Evolutionary conservation across 2,329 filamentous ascomycete genomes (phyloP), one percentile per base, ranked within the genome.

Genomic region (Sporothrix phasma): DNA sequence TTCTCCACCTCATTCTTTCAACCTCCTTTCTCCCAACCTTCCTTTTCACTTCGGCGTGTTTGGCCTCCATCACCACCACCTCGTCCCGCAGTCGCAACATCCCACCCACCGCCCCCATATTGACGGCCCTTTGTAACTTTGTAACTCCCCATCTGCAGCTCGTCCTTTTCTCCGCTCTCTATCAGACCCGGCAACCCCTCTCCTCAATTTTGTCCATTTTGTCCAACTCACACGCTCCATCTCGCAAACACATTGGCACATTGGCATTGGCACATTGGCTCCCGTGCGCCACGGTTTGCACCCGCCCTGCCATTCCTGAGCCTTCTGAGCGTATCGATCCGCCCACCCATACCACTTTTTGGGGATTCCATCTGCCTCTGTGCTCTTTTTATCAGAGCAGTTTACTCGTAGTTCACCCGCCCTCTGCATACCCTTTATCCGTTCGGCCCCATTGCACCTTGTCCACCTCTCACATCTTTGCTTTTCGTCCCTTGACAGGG

Each of bases 151-250:
- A 61, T 47, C 58, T n/a, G 58, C 41, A 22, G 29, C 41, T 37
- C 34, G 17, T 24, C n/a, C 34, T n/a, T 29, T 53, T 45, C 49
- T 53, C 51, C 47, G 46, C 31, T 39, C 62, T 22, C 49, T 41
- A 31, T 34, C 37, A 34, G n/a, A 29, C 34, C 41, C 41, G 34
- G 10, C 26, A 39, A 47, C 10, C 58, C 11, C 17, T 43, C n/a
- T 39, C 31, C 15, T n/a, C 24, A 31, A 17, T 43, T 43, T 43
- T 13, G 34, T 26, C 34, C 24, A 8, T 39, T 24, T 17, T 19
- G 3, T 37, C n/a, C n/a, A n/a, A n/a, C n/a, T 49, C 59, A 51
- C 59, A 61, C 47, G 47, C 60, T 62, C 46, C 60, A 37, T n/a
- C 46, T 34, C 47, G 24, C 47, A 13, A 3, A 13, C 34, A n/a